These are phyloP conservation scores for Clonostachys byssicola DNA, from an alignment of 2,329 filamentous ascomycete species.

Conservation along the genomic window DNA sequence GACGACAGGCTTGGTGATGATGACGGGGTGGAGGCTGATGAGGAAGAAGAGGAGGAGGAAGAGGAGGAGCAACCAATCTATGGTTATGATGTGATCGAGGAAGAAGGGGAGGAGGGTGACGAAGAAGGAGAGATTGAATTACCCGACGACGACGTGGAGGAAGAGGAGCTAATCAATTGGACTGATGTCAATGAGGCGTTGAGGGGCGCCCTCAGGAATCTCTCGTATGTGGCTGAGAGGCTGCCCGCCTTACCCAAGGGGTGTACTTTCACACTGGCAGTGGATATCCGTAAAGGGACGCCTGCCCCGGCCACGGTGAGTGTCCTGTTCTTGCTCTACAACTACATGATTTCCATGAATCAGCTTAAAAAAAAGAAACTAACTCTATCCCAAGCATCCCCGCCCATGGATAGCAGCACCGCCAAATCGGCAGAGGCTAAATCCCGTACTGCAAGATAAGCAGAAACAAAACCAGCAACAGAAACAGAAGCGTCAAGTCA, in stretches of 20 bases:
- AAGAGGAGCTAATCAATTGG: conserved; percentile 36
- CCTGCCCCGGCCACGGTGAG: conserved; percentile 54
- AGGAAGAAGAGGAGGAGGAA: conserved; percentile 8
- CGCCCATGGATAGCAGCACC: conserved; percentile 58
- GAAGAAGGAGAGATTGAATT: conserved; percentile 4
- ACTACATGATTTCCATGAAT: not conserved
- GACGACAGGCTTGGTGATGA: conserved; percentile 12
- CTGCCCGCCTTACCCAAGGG: conserved; percentile 54
- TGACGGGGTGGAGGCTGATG: conserved; percentile 3
- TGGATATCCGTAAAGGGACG: conserved; percentile 63
- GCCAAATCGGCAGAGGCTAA: conserved; percentile 33
- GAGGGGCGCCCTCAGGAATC: conserved; percentile 58
- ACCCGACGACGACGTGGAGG: conserved; percentile 12
- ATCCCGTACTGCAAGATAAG: not conserved
- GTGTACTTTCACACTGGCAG: conserved; percentile 72
- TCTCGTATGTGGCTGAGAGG: conserved; percentile 56
- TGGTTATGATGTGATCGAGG: conserved; percentile 17
- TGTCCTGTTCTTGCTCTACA: conserved; percentile 3
- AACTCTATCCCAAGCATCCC: conserved; percentile 36
- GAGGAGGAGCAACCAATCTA: conserved; percentile 16
- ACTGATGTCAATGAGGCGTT: conserved; percentile 69
- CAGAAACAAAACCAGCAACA: not conserved
- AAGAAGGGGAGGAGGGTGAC: conserved; percentile 4
- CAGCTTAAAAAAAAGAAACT: not conserved
- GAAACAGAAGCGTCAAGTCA: not conserved